A percentile compares a stretch with the other conserved stretches of the same genome.
phyloP scores from a whole-genome alignment of 106 monocot species.

The Gastrodia elata region DNA sequence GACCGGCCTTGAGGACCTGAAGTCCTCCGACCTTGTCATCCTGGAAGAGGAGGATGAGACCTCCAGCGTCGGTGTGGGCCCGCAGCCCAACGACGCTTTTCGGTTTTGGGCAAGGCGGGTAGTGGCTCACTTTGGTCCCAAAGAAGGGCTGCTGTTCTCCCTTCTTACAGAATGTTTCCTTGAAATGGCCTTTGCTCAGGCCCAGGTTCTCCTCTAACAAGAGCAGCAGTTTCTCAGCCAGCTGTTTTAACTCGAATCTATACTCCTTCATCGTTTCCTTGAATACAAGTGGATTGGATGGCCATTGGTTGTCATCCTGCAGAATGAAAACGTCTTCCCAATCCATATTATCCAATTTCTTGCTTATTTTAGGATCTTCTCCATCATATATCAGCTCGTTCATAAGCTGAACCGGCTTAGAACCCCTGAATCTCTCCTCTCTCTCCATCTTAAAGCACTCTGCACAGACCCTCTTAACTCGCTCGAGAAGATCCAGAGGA shows the following conservation, averaged over 20 bases:
- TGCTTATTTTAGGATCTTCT: background rate
- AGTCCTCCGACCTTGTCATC: conserved; percentile 63
- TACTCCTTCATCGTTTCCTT: conserved; percentile 68
- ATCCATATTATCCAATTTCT: conserved; percentile 27
- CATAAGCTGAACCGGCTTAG: conserved; percentile 27
- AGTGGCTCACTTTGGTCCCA: conserved; percentile 85
- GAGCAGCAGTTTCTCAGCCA: conserved; percentile 52
- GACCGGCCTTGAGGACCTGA: conserved; percentile 50
- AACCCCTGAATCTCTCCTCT: conserved; percentile 45
- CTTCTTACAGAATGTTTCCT: conserved; percentile 27
- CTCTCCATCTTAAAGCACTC: conserved; percentile 45
- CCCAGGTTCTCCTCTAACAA: conserved; percentile 52
- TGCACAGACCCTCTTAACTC: conserved; percentile 49
- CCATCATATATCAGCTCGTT: conserved; percentile 14
- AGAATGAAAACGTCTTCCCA: conserved; percentile 55
- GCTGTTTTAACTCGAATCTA: conserved; percentile 39
- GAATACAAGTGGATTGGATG: conserved; percentile 40
- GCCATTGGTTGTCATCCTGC: conserved; percentile 38
- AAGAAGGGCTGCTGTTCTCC: conserved; percentile 44
- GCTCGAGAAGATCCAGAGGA: conserved; percentile 36
- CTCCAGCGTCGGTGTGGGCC: conserved; percentile 83
- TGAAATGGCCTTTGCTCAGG: conserved; percentile 47
- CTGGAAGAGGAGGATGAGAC: conserved; percentile 85
- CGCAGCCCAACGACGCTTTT: conserved; percentile 48
- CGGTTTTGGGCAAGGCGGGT: conserved; percentile 60